Conservation (phyloP, 495 filamentous ascomycete species). For the Cetradonia linearis region DNA sequence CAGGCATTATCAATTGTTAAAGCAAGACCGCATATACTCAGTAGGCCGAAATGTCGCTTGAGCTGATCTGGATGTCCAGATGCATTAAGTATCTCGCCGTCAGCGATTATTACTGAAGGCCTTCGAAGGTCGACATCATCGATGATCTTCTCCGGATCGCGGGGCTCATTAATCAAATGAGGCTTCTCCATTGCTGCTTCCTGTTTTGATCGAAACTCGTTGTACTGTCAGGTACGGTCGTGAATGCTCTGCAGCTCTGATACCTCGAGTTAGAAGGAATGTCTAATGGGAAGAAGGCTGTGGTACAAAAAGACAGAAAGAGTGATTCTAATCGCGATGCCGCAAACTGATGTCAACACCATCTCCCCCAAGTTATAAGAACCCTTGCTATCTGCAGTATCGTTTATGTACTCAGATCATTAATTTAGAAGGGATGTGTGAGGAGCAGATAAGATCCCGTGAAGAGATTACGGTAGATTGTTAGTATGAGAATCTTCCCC, state of each 20-base stretch:
- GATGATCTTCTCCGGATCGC: slow-evolving; percentile 7
- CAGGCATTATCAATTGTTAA: slow-evolving; percentile 51
- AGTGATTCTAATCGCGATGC: neutral
- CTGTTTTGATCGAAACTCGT: neutral
- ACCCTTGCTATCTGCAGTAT: neutral
- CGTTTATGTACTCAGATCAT: neutral
- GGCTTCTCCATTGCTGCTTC: neutral
- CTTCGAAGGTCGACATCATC: slow-evolving; percentile 2
- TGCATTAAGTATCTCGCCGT: slow-evolving; percentile 36
- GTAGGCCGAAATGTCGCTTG: slow-evolving; percentile 48
- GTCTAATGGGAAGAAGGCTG: neutral
- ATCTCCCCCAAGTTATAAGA: neutral
- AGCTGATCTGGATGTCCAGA: slow-evolving; percentile 50
- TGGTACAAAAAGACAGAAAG: neutral
- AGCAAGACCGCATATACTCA: slow-evolving; percentile 47
- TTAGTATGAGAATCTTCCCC: neutral
- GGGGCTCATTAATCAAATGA: neutral
- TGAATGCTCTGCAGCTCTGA: no score
- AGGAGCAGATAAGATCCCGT: slow-evolving; percentile 5
- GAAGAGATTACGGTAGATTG: slow-evolving; percentile 1
- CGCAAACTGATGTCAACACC: neutral
- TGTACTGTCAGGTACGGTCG: neutral
- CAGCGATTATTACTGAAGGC: neutral
- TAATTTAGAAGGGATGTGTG: neutral
- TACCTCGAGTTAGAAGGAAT: neutral